A percentile compares a stretch with the other conserved stretches of the same genome.
These are phyloP conservation scores for Ophiostoma ips DNA, from an alignment of 2,329 filamentous ascomycete genomes.

Conservation along the genomic window DNA sequence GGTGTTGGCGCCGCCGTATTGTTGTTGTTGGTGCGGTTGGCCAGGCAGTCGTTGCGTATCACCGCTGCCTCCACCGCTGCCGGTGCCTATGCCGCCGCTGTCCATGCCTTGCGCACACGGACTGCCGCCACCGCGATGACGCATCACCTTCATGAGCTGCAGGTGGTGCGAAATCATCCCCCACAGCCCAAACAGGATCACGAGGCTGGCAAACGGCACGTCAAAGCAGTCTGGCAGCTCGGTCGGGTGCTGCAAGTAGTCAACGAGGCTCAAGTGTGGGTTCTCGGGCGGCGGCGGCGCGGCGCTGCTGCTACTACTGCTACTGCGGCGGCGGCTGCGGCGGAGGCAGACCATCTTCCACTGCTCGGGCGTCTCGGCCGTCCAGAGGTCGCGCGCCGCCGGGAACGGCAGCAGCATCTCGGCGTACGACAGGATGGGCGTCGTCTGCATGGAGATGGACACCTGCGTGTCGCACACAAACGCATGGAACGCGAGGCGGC, in stretches of 20 bases:
- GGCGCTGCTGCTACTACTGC: too few relatives aligned
- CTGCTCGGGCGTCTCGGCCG: conserved; percentile 44
- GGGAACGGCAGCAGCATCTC: conserved; percentile 55
- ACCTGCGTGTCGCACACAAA: conserved; percentile 53
- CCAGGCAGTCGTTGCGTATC: not conserved
- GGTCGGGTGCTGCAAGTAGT: conserved; percentile 5
- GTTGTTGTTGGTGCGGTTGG: too few relatives aligned
- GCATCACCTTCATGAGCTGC: not conserved
- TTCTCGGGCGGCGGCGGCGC: too few relatives aligned
- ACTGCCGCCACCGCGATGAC: not conserved
- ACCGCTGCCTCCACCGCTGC: not conserved
- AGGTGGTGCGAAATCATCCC: conserved; percentile 9
- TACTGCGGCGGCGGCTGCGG: not conserved
- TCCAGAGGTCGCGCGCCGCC: conserved; percentile 48
- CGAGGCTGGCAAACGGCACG: not conserved
- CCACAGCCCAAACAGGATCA: conserved; percentile 6
- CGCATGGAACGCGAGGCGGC: conserved; percentile 46
- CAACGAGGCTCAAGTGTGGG: not conserved
- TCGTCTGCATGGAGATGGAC: conserved; percentile 52
- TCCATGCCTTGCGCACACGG: too few relatives aligned
- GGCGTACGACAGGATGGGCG: conserved; percentile 52
- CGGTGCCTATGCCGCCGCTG: not conserved
- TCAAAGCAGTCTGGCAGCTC: conserved; percentile 8
- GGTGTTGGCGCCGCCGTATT: not conserved
- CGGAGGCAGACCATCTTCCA: conserved; percentile 50